Conservation (phyloP, 768 basidiomycete genomes). For the Mrakia gelida region DNA sequence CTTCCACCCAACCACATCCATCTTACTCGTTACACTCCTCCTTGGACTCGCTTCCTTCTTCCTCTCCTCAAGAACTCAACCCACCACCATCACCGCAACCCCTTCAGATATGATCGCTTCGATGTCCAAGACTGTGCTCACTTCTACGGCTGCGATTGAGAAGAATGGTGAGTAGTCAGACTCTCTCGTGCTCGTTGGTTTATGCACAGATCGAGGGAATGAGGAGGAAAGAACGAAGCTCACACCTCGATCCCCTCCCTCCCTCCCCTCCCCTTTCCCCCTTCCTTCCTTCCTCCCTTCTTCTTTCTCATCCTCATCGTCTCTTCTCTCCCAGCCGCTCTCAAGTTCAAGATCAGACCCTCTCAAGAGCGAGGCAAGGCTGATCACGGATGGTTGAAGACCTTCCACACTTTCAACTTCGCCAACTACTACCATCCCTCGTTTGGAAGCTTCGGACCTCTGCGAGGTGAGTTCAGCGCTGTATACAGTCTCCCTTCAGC, state of each 20-base stretch:
- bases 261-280: no score
- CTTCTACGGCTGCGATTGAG: background rate
- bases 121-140: constrained; percentile 4
- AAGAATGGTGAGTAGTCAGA: constrained; percentile 4
- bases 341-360: constrained; percentile 45
- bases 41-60: background rate
- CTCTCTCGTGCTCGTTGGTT: no score
- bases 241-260: background rate
- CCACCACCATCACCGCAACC: background rate
- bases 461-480: constrained; percentile 48
- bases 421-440: constrained; percentile 59
- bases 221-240: background rate
- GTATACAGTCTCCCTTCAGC: background rate
- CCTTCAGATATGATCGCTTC: background rate
- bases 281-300: no score
- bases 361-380: constrained; percentile 66
- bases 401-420: constrained; percentile 51
- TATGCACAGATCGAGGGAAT: background rate
- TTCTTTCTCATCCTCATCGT: no score
- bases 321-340: background rate
- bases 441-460: constrained; percentile 62
- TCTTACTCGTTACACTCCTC: background rate
- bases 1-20: background rate
- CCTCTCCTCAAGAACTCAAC: background rate
- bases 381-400: constrained; percentile 81